phyloP scores from a whole-genome alignment of 2,329 filamentous ascomycete genomes.

The Chaetomium sp. region DNA sequence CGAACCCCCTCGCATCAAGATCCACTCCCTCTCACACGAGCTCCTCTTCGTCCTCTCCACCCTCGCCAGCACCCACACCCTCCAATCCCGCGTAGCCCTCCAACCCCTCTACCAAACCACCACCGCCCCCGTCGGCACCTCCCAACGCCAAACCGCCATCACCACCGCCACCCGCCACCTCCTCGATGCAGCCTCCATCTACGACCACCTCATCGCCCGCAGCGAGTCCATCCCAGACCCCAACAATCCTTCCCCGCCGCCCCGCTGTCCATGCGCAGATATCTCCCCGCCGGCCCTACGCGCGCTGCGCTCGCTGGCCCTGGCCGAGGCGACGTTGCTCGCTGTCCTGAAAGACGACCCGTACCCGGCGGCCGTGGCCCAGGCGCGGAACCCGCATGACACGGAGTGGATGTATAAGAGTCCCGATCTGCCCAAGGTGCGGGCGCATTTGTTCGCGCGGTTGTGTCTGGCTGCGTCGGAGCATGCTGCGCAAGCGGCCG shows the following conservation, averaged over 20 bases:
- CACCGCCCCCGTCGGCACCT: slow-evolving; percentile 51
- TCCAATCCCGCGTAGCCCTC: slow-evolving; percentile 66
- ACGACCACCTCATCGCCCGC: slow-evolving; percentile 61
- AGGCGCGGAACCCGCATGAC: slow-evolving; percentile 74
- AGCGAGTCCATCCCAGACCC: slow-evolving; percentile 37
- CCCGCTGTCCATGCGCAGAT: slow-evolving; percentile 42
- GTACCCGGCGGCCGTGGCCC: slow-evolving; percentile 75
- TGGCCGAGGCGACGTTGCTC: slow-evolving; percentile 84
- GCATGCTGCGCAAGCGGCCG: slow-evolving; percentile 68
- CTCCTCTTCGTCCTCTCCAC: slow-evolving; percentile 72
- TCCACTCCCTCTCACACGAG: slow-evolving; percentile 75
- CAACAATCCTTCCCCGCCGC: slow-evolving; percentile 5
- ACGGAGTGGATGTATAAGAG: slow-evolving; percentile 96
- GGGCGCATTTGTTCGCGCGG: slow-evolving; percentile 79
- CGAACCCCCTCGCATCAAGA: slow-evolving; percentile 59
- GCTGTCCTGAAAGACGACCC: slow-evolving; percentile 92
- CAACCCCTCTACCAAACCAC: slow-evolving; percentile 65
- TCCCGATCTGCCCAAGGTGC: slow-evolving; percentile 80
- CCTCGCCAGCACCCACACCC: slow-evolving; percentile 65
- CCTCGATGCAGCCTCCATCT: slow-evolving; percentile 71
- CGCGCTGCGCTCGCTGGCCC: slow-evolving; percentile 58
- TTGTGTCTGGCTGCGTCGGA: slow-evolving; percentile 84
- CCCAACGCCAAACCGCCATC: slow-evolving; percentile 65
- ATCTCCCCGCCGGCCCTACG: slow-evolving; percentile 46
- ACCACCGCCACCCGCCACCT: slow-evolving; percentile 70